A percentile compares a stretch with the other conserved stretches of the same genome.
These are phyloP conservation scores for Polygonum aviculare DNA, from an alignment of 148 eudicot species.

Conservation along the genomic window DNA sequence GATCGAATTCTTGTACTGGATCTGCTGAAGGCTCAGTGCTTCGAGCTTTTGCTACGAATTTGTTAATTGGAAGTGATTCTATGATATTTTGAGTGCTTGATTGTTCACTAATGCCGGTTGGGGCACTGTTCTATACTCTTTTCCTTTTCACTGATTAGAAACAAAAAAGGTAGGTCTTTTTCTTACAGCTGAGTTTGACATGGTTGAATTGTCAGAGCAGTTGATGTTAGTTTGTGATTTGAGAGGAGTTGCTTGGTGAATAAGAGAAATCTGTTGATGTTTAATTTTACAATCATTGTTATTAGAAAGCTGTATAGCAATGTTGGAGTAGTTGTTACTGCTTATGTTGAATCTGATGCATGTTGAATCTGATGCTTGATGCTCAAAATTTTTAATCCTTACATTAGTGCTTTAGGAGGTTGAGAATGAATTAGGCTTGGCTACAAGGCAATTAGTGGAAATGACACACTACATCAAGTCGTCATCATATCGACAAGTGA, in stretches of 20 bases:
- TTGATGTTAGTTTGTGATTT: background rate
- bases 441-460: background rate
- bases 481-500: background rate
- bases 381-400: background rate
- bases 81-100: background rate
- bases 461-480: background rate
- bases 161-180: background rate
- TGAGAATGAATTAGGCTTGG: slow-evolving; percentile 5
- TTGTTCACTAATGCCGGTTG: background rate
- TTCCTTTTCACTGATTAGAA: background rate
- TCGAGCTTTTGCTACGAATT: background rate
- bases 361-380: too few species aligned
- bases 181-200: background rate
- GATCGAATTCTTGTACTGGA: background rate
- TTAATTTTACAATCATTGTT: background rate
- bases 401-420: background rate
- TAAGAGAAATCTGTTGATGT: background rate
- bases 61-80: slow-evolving; percentile 1
- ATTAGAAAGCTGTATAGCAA: background rate
- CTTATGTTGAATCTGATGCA: background rate
- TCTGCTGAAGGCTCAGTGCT: background rate
- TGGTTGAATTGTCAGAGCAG: background rate
- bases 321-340: background rate
- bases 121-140: background rate
- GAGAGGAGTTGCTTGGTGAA: background rate